Evolutionary conservation across 2,329 filamentous ascomycete species (phyloP), one percentile per base, ranked within the genome.

Genomic region (Phyllosticta citrichinensis): DNA sequence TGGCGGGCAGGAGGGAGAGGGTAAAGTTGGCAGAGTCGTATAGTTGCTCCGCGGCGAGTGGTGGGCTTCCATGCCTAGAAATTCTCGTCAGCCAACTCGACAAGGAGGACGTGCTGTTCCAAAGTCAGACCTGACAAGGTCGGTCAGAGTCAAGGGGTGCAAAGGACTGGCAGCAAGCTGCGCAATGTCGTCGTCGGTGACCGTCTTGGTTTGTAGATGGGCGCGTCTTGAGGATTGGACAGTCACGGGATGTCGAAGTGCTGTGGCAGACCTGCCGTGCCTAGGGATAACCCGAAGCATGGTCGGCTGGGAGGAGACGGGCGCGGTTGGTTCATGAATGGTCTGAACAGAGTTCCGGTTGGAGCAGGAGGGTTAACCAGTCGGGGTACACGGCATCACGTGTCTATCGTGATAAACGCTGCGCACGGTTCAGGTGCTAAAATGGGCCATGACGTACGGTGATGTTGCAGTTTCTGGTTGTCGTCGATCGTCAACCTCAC

Each of bases 21-120:
- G 94, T 96, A 77, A 97, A 97, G 77, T 97, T 96, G 64, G 94
- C 94, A 1, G 92, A 97, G 47, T 87, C 85, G 68, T 96, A 85
- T 61, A 99, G 83, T 22, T 90, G 88, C 50, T 87, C 81, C 61
- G 87, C 83, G 2, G 89, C 89, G 57, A 97, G 83, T 0, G 94
- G 92, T 33, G 93, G 93, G 6, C 89, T 86, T 63, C 94, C 94
- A 75, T 87, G 83, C 72, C 83, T 85, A 62, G 55, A 61, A 54
- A 40, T 25, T 24, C 20, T 40, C 27, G 47, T 55, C 50, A 55
- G 59, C 40, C 56, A 47, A 47, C 56, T 61, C 11, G 47, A 30
- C 27, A 30, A 24, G 12, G 24, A 52, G 11, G 3, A 9, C 3
- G 17, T 9, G 11, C 24, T 35, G 17, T n/a, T 30, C 3, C 35